Evolutionary conservation across 73 alveolate genomes (phyloP), one percentile per base, ranked within the genome.

Genomic region (Urostyla sp.): DNA sequence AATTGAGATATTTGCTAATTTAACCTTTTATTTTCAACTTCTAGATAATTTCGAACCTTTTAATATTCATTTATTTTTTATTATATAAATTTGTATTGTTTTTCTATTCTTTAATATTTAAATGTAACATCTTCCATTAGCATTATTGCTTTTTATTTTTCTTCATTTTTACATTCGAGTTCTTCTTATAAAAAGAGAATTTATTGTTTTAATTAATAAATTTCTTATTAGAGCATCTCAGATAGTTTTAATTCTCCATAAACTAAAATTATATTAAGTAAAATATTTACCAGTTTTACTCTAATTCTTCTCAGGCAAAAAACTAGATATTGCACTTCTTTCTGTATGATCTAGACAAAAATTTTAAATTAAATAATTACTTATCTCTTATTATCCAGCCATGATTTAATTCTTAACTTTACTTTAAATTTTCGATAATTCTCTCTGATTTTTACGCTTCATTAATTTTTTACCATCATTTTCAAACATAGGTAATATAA

Each of bases 401-500:
- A n/a, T n/a, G n/a, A n/a, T n/a, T n/a, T n/a, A n/a, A n/a, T n/a
- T n/a, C n/a, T 5, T 27, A 13, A 5, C 72, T 4, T 23, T 55
- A 8, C 31, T 4, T 55, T 55, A 21, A 37, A 36, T 5, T 40
- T 43, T 0, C 2, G 20, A 13, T 4, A 13, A 31, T 37, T 38
- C 44, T 63, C 20, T 11, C 15, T 15, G 11, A 8, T 63, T 24
- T 32, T 63, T 63, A 21, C 44, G 37, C 60, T 63, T 63, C 20
- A 63, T 2, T 1, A 63, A 23, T 63, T 31, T 63, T 30, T 50
- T 49, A 1, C 84, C 86, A 36, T 74, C 78, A 21, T 77, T 58
- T 28, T 85, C 86, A 78, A 85, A 85, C 89, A 85, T 77, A 0
- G 93, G 93, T 6, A 85, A 44, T 10, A 85, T 49, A 40, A 77